Evolutionary conservation across 495 filamentous ascomycete genomes (phyloP), one percentile per base, ranked within the genome.

Genomic region (Neurospora africana): DNA sequence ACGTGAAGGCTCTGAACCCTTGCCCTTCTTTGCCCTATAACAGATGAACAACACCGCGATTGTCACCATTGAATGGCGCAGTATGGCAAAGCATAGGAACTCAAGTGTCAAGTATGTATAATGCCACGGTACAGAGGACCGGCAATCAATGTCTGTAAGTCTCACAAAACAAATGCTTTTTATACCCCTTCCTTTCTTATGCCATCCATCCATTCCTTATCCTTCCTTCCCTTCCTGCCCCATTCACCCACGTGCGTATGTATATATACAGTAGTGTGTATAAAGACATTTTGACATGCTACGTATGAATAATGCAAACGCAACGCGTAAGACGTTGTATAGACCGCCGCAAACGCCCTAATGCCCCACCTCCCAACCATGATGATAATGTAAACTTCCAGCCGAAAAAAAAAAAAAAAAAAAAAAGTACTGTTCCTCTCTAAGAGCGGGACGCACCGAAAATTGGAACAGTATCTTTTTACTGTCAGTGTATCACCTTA

Each of bases 221-320:
- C 13, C 27, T 9, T 19, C 53, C 15, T 65, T 19, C 23, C 21
- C 23, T 61, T 5, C 21, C 11, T 27, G 11, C 5, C 44, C 43
- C 21, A 13, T 5, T 61, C 53, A 65, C 53, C 30, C 6, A 30
- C 30, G 13, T 65, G 9, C 19, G 23, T 61, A 61, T 61, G 53
- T 30, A 65, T 65, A 33, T 65, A 65, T 65, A 65, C 53, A 65
- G 53, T 65, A 33, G 13, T 65, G 53, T 65, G 53, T 35, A 17
- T 65, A 35, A 65, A 19, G 53, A 65, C 35, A 8, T 35, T 7
- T 35, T 65, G 53, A 65, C 53, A 33, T 65, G 53, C 27, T 65
- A 33, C 7, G 27, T 19, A 8, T 65, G 13, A 33, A 65, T 15
- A 33, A 35, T 65, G 53, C 53, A 30, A 65, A 17, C 6, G 30